Conservation (phyloP, 1,284 basidiomycete species). For the Ustilago sp. region DNA sequence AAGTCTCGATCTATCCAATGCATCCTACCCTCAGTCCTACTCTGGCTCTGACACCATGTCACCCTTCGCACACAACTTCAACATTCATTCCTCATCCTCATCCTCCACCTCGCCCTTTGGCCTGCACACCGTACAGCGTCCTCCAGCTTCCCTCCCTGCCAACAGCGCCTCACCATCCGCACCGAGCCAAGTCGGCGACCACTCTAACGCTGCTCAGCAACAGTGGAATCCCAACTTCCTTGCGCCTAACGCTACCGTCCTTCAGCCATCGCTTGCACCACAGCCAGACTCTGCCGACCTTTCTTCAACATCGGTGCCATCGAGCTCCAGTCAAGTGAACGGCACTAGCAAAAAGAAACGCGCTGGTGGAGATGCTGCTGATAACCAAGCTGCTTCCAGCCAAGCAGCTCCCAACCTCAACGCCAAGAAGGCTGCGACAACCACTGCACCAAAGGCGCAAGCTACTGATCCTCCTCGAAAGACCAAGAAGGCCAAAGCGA, state of each 20-base stretch:
- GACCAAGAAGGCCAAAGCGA: slow-evolving; percentile 37
- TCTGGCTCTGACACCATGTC: slow-evolving; percentile 40
- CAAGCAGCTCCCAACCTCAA: slow-evolving; percentile 11
- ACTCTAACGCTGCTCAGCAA: slow-evolving; percentile 7
- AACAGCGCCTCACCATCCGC: slow-evolving; percentile 7
- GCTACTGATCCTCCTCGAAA: slow-evolving; percentile 13
- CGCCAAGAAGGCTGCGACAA: slow-evolving; percentile 18
- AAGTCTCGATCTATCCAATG: slow-evolving; percentile 22
- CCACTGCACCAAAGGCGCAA: slow-evolving; percentile 14
- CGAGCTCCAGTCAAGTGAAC: not conserved
- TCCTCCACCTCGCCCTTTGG: slow-evolving; percentile 37
- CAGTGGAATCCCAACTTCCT: slow-evolving; percentile 43
- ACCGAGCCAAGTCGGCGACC: slow-evolving; percentile 5
- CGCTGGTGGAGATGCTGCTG: slow-evolving; percentile 9
- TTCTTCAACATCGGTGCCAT: not conserved
- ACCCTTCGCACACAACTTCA: slow-evolving; percentile 25
- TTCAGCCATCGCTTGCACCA: slow-evolving; percentile 13
- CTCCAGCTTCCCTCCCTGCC: slow-evolving; percentile 13
- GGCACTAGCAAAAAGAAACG: slow-evolving; percentile 18
- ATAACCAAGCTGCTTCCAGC: not conserved
- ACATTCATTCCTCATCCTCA: slow-evolving; percentile 22
- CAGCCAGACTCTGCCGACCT: slow-evolving; percentile 5
- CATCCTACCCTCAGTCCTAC: slow-evolving; percentile 29
- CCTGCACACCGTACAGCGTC: slow-evolving; percentile 26
- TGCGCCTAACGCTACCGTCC: slow-evolving; percentile 13